Evolutionary conservation across 306 rosid genomes (phyloP).

Genomic region (Acmispon strigosus): DNA sequence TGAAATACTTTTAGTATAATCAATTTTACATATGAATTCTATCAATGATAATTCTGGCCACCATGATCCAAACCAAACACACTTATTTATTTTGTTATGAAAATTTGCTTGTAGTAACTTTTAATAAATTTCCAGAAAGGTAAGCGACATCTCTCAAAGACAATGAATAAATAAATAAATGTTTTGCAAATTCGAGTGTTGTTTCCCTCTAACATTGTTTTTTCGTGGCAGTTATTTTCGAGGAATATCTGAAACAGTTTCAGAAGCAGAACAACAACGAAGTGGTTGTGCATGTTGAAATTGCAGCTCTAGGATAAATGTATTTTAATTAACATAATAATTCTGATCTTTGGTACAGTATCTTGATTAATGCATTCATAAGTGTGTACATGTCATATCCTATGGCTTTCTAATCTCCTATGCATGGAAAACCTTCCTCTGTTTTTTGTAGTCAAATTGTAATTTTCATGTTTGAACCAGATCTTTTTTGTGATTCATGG

Average conservation of each 20-base stretch:
- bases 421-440: neutral
- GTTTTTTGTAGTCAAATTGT: neutral
- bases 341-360: neutral
- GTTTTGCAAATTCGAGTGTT: neutral
- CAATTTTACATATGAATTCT: too few species aligned
- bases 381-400: neutral
- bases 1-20: too few species aligned
- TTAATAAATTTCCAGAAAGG: too few species aligned
- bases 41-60: too few species aligned
- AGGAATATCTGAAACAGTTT: constrained; percentile 68
- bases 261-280: constrained; percentile 67
- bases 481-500: neutral
- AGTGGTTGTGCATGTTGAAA: constrained; percentile 73
- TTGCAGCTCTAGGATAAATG: neutral
- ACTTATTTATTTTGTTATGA: too few species aligned
- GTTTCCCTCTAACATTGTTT: neutral
- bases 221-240: constrained; percentile 52
- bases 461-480: neutral
- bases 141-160: too few species aligned
- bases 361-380: neutral
- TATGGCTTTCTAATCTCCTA: neutral
- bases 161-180: neutral
- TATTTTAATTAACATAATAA: neutral
- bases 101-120: neutral
- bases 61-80: too few species aligned